Conservation (phyloP, 306 rosid genomes). For the Prunus kanzakura region DNA sequence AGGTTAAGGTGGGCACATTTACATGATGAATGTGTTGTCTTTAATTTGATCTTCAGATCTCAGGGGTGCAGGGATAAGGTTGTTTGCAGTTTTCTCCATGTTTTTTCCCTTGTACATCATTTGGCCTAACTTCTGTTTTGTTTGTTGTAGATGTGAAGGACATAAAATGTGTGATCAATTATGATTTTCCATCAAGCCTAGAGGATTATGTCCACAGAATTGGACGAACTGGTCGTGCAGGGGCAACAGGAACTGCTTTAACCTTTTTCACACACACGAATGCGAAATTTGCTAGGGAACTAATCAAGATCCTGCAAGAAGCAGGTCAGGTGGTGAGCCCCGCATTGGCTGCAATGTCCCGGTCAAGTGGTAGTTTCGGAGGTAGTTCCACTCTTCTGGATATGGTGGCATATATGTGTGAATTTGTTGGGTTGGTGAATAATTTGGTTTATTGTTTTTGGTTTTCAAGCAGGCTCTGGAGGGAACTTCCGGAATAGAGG, state of each 20-base stretch:
- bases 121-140: conserved; percentile 24
- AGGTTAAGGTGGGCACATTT: conserved; percentile 99
- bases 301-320: conserved; percentile 77
- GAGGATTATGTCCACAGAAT: conserved; percentile 96
- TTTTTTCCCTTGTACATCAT: conserved; percentile 7
- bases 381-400: conserved; percentile 27
- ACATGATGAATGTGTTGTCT: conserved; percentile 84
- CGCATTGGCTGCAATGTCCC: conserved; percentile 53
- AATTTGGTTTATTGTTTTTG: conserved; percentile 1
- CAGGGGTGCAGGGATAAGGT: conserved; percentile 92
- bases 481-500: conserved; percentile 76
- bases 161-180: conserved; percentile 91
- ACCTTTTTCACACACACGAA: conserved; percentile 82
- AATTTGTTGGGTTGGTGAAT: conserved; percentile 1
- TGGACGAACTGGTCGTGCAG: conserved; percentile 98
- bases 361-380: conserved; percentile 54
- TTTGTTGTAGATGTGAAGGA: conserved; percentile 90
- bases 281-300: conserved; percentile 64
- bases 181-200: conserved; percentile 89
- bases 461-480: conserved; percentile 42
- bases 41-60: conserved; percentile 71
- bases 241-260: conserved; percentile 88
- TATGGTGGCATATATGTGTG: not conserved
- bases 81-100: conserved; percentile 60
- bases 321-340: conserved; percentile 79